phyloP scores from a whole-genome alignment of 208 protist species.

The Wallacemonas sp. region DNA sequence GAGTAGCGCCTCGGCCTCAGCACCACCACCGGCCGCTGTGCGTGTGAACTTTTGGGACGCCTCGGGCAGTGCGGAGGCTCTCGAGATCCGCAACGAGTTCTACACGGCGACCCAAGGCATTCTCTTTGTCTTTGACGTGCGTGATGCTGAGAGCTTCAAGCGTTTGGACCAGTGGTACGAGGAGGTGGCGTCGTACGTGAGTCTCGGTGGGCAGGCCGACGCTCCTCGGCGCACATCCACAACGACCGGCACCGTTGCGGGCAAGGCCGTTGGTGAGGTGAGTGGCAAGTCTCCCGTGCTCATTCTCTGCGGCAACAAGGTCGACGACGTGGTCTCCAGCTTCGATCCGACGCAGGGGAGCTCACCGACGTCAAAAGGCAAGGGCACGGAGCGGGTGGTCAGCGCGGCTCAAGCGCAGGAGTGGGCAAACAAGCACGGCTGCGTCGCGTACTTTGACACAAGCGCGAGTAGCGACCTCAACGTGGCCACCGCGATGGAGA shows the following conservation, averaged over 20 bases:
- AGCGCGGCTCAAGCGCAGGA: constrained; percentile 48
- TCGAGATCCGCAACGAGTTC: constrained; percentile 96
- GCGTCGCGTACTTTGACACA: constrained; percentile 72
- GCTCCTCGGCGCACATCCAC: constrained; percentile 16
- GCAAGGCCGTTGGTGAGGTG: constrained; percentile 39
- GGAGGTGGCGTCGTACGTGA: constrained; percentile 59
- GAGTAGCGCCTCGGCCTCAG: not conserved
- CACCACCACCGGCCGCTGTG: constrained; percentile 34
- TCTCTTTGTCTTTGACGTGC: constrained; percentile 80
- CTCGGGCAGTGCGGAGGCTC: constrained; percentile 87
- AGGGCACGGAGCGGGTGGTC: constrained; percentile 39
- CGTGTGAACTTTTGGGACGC: constrained; percentile 97
- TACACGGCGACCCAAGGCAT: constrained; percentile 94
- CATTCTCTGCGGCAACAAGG: constrained; percentile 74
- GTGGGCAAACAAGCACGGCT: constrained; percentile 63
- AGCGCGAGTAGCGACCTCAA: constrained; percentile 59
- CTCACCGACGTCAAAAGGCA: constrained; percentile 1
- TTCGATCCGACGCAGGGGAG: constrained; percentile 13
- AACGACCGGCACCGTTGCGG: constrained; percentile 43
- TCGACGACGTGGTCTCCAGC: constrained; percentile 38
- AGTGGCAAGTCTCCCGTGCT: constrained; percentile 33
- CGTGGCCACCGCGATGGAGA: constrained; percentile 61
- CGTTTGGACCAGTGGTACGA: constrained; percentile 69
- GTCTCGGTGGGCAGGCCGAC: not conserved
- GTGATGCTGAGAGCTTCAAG: constrained; percentile 50